phyloP scores from a whole-genome alignment of 768 basidiomycete species.

The Termitomyces sp. region DNA sequence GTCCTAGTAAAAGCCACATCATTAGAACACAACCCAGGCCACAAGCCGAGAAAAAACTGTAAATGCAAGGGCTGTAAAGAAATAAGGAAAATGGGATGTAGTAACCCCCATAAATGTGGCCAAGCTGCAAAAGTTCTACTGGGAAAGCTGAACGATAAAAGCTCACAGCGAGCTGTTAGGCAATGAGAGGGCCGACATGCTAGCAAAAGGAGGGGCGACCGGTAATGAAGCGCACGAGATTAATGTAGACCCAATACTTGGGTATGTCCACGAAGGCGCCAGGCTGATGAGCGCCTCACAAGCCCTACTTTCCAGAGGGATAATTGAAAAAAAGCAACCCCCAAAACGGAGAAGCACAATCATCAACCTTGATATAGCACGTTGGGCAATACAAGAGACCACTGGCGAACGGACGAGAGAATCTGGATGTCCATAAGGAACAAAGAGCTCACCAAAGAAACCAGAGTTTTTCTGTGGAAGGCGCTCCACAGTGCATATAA shows the following conservation, averaged over 20 bases:
- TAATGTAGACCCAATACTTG: too few relatives aligned
- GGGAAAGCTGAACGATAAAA: not conserved
- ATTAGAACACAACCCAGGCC: accelerated
- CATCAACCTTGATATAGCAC: not conserved
- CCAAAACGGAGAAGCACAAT: not conserved
- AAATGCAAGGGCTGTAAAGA: not conserved
- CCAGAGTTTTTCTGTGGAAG: not conserved
- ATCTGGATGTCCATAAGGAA: not conserved
- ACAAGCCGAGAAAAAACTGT: not conserved
- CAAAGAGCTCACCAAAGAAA: not conserved
- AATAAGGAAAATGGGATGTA: not conserved
- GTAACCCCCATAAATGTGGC: not conserved
- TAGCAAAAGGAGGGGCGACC: too few relatives aligned
- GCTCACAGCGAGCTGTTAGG: too few relatives aligned
- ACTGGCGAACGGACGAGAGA: not conserved
- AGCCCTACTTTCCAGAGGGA: not conserved
- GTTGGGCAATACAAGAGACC: not conserved
- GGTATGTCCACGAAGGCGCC: too few relatives aligned
- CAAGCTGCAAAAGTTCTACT: not conserved
- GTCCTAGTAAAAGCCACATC: too few relatives aligned
- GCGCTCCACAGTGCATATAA: not conserved
- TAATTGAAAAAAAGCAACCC: accelerated
- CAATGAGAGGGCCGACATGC: too few relatives aligned
- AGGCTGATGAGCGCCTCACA: not conserved
- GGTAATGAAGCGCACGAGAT: too few relatives aligned